Base-by-base conservation (phyloP, 768 basidiomycete genomes). In the Agrocybe praecox region DNA sequence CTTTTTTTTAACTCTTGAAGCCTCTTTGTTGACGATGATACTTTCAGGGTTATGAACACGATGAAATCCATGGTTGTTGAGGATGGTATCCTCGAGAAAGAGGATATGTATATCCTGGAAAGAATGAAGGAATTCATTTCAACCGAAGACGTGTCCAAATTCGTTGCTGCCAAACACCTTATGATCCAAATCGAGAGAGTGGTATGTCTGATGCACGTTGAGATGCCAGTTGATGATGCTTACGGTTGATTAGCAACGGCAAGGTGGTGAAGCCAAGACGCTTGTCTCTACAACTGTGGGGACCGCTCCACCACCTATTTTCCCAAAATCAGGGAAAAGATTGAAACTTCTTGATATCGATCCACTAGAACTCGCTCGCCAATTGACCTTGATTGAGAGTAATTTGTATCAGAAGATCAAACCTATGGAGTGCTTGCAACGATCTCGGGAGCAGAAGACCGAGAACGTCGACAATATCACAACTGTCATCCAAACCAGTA, bases 381-480 rank as follows among this genome's bases (percentile, higher is more conserved):
- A 98, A 69, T 74, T 98, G 58, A 98, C 96, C 1, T 87, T 97
- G 57, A 80, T 96, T 77, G 96, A 98, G 72, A 90, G 89, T 61
- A 77, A 82, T 46, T 74, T 96, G 42, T 98, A 94, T 74, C 88
- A 90, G 72, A 87, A 84, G 69, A 96, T 98, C 63, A 86, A 86
- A 33, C 89, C 93, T 0, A 88, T 89, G 74, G 96, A 98, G 70
- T 98, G 94, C 75, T 76, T 98, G 18, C 86, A 88, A 72, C 88
- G 84, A 65, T 91, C 90, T 8, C 83, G 90, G 34, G 90, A 92
- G 63, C 86, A 89, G 62, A 87, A 78, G 69, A 80, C 80, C 1
- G 90, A 90, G 44, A 80, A 84, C 56, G 77, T 85, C 44, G 92
- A 94, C 62, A 96, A 94, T 65, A 94, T 98, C 57, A 84, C 91